Base-by-base conservation (phyloP, 2,329 filamentous ascomycete species). In the Dactylonectria estremocensis region DNA sequence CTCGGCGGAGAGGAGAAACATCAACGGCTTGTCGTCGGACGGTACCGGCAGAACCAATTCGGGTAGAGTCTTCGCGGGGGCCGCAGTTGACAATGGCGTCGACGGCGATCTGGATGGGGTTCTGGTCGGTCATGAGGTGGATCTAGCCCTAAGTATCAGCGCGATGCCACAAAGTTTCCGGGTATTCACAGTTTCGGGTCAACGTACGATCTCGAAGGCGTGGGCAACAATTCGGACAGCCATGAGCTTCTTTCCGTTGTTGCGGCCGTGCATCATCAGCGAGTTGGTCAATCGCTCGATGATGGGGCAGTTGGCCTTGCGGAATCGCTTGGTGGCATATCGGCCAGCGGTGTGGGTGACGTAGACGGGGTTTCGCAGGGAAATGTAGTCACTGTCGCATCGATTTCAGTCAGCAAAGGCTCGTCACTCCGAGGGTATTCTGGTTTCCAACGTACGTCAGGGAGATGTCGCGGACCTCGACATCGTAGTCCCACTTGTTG, bases 211-310 rank as follows among this genome's bases (percentile, higher is more conserved):
- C 91, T 99, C 97, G 88, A 99, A 99, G 81, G 95, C 87, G 90
- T 99, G 96, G 79, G 95, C 95, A 81, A 99, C 95, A 80, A 99
- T 99, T 88, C 96, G 95, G 86, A 98, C 95, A 83, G 96, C 97
- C 95, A 97, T 98, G 84, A 98, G 92, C 94, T 99, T 99, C 93
- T 99, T 99, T 88, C 96, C 96, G 93, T 98, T 99, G 94, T 99
- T 99, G 88, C 96, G 96, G 87, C 96, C 96, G 92, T 99, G 97
- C 95, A 98, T 98, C 97, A 99, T 99, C 85, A 99, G 92, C 69
- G 96, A 98, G 93, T 99, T 99, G 91, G 96, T 99, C 80, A 99
- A 92, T 85, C 96, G 95, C 93, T 99, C 96, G 84, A 99, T 98
- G 92, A 99, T 98, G 82, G 96, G 96, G 94, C 96, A 99, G 91